Conservation (phyloP, 1,284 basidiomycete species). For the Boletellus dicymbophilus region DNA sequence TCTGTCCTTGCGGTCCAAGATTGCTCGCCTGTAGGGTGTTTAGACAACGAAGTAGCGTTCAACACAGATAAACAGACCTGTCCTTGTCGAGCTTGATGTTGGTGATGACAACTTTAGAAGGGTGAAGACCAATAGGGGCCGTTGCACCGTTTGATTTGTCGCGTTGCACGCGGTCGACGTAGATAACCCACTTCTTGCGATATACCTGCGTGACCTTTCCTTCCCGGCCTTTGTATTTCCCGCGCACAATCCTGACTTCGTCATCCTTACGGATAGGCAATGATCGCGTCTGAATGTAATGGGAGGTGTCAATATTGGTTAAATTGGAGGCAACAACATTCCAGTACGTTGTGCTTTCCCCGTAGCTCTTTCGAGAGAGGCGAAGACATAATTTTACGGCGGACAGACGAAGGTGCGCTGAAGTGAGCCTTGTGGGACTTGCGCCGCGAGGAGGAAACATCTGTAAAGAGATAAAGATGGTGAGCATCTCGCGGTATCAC, state of each 20-base stretch:
- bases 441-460: slow-evolving; percentile 88
- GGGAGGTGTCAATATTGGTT: no score
- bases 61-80: slow-evolving; percentile 47
- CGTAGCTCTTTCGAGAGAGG: slow-evolving; percentile 96
- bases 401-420: slow-evolving; percentile 87
- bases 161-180: slow-evolving; percentile 96
- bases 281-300: slow-evolving; percentile 74
- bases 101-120: slow-evolving; percentile 96
- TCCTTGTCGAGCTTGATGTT: slow-evolving; percentile 91
- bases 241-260: slow-evolving; percentile 95
- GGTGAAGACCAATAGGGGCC: slow-evolving; percentile 93
- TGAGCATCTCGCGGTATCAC: slow-evolving; percentile 25
- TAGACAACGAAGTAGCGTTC: not conserved
- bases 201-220: slow-evolving; percentile 98
- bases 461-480: slow-evolving; percentile 41
- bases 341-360: slow-evolving; percentile 81
- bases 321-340: not conserved
- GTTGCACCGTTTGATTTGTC: slow-evolving; percentile 99
- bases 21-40: slow-evolving; percentile 60
- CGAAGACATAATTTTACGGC: slow-evolving; percentile 98
- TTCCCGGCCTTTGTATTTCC: slow-evolving; percentile 98
- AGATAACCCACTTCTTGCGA: slow-evolving; percentile 99
- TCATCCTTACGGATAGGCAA: slow-evolving; percentile 98
- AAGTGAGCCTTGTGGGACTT: slow-evolving; percentile 98
- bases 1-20: slow-evolving; percentile 79